Evolutionary conservation across 2,329 filamentous ascomycete species (phyloP).

Genomic region (Lithohypha guttulata): DNA sequence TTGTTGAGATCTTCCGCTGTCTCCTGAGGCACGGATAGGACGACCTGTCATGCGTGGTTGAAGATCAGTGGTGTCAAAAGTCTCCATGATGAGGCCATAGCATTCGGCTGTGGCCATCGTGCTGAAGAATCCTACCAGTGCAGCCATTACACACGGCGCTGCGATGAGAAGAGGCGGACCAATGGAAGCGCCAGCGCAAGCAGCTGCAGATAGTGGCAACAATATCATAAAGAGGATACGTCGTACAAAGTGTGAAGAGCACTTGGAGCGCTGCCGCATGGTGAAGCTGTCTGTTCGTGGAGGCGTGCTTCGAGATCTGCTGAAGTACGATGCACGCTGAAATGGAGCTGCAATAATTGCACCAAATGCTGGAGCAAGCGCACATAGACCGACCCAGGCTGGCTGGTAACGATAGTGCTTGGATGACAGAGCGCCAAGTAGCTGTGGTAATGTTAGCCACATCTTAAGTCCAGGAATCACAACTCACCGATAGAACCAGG

Average conservation of each 20-base stretch:
- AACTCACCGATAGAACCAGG: constrained; percentile 55
- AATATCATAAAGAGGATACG: constrained; percentile 56
- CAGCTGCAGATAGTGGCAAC: constrained; percentile 55
- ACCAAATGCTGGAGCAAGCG: constrained; percentile 56
- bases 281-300: constrained; percentile 57
- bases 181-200: constrained; percentile 56
- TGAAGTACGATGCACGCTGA: constrained; percentile 60
- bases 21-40: constrained; percentile 31
- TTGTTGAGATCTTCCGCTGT: constrained; percentile 34
- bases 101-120: constrained; percentile 67
- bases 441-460: constrained; percentile 27
- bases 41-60: constrained; percentile 58
- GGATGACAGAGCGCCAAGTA: constrained; percentile 61
- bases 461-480: not conserved
- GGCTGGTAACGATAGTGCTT: constrained; percentile 55
- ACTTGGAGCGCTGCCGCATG: constrained; percentile 51
- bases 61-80: constrained; percentile 69
- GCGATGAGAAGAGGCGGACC: constrained; percentile 51
- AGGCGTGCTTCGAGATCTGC: constrained; percentile 49
- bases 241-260: constrained; percentile 63
- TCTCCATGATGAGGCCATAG: constrained; percentile 68
- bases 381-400: constrained; percentile 55
- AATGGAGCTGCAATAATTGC: constrained; percentile 61
- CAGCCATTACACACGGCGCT: constrained; percentile 57
- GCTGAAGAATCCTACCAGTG: constrained; percentile 57